Evolutionary conservation across 805 yeast genomes (phyloP), one percentile per base, ranked within the genome.

Genomic region (Metschnikowia aberdeeniae): DNA sequence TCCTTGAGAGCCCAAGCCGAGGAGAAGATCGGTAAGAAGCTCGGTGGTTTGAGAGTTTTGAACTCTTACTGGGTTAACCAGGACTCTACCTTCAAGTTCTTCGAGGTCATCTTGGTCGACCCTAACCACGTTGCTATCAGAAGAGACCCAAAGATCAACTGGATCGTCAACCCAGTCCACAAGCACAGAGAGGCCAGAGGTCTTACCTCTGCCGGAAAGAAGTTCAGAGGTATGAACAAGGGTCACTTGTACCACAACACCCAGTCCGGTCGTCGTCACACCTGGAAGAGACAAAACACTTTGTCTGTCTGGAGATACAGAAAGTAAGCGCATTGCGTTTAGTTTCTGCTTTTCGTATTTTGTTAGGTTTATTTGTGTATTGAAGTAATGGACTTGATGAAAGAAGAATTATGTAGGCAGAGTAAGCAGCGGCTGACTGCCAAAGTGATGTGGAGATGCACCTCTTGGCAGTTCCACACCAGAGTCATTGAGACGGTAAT

Each of bases 21-120:
- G 82, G 99, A 93, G 83, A 88, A 98, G 81, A 95, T 92, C 67
- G 99, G 97, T 70, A 89, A 97, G 75, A 89, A 93, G 75, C 95
- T 96, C 75, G 84, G 96, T 68, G 93, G 93, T 89, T 82, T 93
- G 82, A 89, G 99, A 81, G 98, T 93, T 66, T 82, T 93, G 74
- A 93, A 93, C 97, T 89, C 97, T 44, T 93, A 93, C 96, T 93
- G 98, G 99, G 80, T 93, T 66, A 93, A 93, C 89, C 96, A 89
- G 80, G 99, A 93, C 78, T 89, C 98, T 58, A 89, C 98, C 71
- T 92, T 92, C 95, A 93, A 93, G 84, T 93, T 89, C 89, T 93
- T 76, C 70, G 99, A 93, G 81, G 97, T 93, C 63, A 92, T 93
- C 78, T 82, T 88, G 63, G 89, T 93, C 63, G 99, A 93, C 70